Evolutionary conservation across 495 filamentous ascomycete genomes (phyloP).

Genomic region (Penicillium lividum): DNA sequence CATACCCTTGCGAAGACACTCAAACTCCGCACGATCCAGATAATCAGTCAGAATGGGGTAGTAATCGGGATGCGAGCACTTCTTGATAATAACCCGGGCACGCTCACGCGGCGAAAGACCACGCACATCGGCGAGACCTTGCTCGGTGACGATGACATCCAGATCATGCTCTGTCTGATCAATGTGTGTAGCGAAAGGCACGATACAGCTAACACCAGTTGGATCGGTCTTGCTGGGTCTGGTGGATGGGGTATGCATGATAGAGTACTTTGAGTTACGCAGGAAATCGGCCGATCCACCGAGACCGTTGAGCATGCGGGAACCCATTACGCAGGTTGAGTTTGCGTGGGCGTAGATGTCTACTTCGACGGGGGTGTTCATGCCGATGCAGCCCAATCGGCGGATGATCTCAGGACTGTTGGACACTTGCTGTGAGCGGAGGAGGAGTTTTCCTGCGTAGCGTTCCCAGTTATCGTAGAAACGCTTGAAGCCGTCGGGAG

Average conservation of each 20-base stretch:
- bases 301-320: slow-evolving; percentile 88
- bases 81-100: slow-evolving; percentile 82
- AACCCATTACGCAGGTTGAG: slow-evolving; percentile 87
- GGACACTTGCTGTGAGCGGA: slow-evolving; percentile 83
- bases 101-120: slow-evolving; percentile 80
- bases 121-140: slow-evolving; percentile 83
- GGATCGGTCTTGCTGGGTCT: slow-evolving; percentile 82
- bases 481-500: slow-evolving; percentile 85
- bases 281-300: slow-evolving; percentile 90
- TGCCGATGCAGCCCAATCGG: slow-evolving; percentile 83
- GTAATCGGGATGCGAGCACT: slow-evolving; percentile 88
- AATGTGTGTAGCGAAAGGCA: slow-evolving; percentile 90
- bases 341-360: slow-evolving; percentile 96
- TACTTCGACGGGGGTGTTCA: slow-evolving; percentile 94
- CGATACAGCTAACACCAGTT: slow-evolving; percentile 80
- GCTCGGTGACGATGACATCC: slow-evolving; percentile 85
- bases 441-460: slow-evolving; percentile 81
- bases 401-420: slow-evolving; percentile 96
- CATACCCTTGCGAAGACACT: slow-evolving; percentile 86
- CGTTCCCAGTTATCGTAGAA: slow-evolving; percentile 86
- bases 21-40: slow-evolving; percentile 82
- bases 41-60: slow-evolving; percentile 79
- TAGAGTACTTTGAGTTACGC: slow-evolving; percentile 78
- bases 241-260: slow-evolving; percentile 89
- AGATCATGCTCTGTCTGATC: slow-evolving; percentile 94